Evolutionary conservation across 1,139 yeast species (phyloP), one percentile per base, ranked within the genome.

Genomic region (Zygotorulaspora mrakii): DNA sequence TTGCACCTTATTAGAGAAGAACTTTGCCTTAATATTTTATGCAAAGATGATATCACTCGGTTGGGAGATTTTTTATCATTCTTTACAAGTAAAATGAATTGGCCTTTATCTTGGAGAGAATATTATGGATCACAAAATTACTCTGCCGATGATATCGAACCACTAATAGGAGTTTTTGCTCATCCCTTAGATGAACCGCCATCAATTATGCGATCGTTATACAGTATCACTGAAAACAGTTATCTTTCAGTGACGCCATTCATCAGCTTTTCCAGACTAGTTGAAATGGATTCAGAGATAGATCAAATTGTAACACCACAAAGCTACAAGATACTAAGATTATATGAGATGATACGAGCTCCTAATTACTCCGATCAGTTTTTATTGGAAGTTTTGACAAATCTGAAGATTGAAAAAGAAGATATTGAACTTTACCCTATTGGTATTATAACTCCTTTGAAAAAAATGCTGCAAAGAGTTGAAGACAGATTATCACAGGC

Each of bases 1-100:
- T 61, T 89, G 29, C 97, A 89, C 65, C 57, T 87, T 24, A 64
- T 87, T 2, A 66, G 89, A 43, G 96, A 91, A 59, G 97, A 89
- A 47, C 63, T 73, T 31, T 70, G 74, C 41, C 66, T 91, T 26
- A 79, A 83, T 51, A 63, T 77, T 1, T 65, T 79, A 25, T 68
- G 71, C 8, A 47, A 57, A 2, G 46, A 52, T 0, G 64, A 67
- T 14, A 64, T 72, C 12, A 51, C 63, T 3, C 61, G 62, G 27
- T 53, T 88, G 11, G 79, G 82, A 0, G 32, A 65, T 1, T 56
- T 88, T 8, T 61, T 89, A n/a, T 68, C 80, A 0, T 85, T 81
- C 48, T 52, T 84, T 5, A 73, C 82, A 0, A 48, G 65, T 8
- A 76, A 87, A 79, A 76, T 82, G 75, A 80, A 83, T 1, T 87